Percentiles rank a stretch among this genome's conserved stretches.
phyloP scores from a whole-genome alignment of 805 yeast species.

The Blastobotrys attinorum region DNA sequence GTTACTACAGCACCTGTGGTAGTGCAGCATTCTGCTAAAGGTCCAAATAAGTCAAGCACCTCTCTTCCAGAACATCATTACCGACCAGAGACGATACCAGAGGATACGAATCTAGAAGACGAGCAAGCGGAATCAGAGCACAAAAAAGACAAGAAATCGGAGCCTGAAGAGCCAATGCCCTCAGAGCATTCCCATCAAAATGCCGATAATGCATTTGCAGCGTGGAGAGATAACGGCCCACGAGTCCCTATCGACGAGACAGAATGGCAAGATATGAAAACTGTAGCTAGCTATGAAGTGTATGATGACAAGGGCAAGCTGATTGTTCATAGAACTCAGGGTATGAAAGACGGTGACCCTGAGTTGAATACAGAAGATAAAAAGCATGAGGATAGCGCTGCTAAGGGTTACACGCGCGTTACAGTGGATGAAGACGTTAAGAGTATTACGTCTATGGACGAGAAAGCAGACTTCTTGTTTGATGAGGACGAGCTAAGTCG shows the following conservation, averaged over 20 bases:
- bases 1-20: slow-evolving; percentile 13
- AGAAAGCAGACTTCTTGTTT: slow-evolving; percentile 49
- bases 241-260: slow-evolving; percentile 18
- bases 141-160: too few relatives aligned
- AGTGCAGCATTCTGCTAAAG: slow-evolving; percentile 11
- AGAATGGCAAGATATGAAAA: slow-evolving; percentile 83
- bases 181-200: neutral
- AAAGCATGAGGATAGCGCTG: slow-evolving; percentile 31
- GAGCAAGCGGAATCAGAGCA: neutral
- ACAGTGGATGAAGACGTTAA: slow-evolving; percentile 78
- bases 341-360: slow-evolving; percentile 13
- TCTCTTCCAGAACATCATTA: too few relatives aligned
- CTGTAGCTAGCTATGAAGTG: slow-evolving; percentile 66
- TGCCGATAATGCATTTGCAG: neutral
- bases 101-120: neutral
- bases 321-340: slow-evolving; percentile 23
- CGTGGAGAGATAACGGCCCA: neutral
- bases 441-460: slow-evolving; percentile 45
- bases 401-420: slow-evolving; percentile 79
- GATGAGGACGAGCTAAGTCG: slow-evolving; percentile 31
- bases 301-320: slow-evolving; percentile 63
- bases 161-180: too few relatives aligned
- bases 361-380: slow-evolving; percentile 8
- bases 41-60: neutral
- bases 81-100: neutral